These are phyloP conservation scores for Purshia tridentata DNA, from an alignment of 306 rosid genomes.

Conservation along the genomic window DNA sequence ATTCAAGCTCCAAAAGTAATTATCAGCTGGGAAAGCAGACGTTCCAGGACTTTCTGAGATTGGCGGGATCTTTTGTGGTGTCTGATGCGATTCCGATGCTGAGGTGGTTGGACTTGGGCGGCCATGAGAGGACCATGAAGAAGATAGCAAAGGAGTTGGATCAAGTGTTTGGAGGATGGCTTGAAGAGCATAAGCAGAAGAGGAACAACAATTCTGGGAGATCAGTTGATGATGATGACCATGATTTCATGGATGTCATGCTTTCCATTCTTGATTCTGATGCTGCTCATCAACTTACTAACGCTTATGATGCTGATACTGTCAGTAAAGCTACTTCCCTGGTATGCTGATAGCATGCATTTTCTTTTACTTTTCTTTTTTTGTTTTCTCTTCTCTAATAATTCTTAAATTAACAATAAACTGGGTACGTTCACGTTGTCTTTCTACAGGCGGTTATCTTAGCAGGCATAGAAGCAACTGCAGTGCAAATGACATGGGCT, in stretches of 20 bases:
- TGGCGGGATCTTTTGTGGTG: constrained; percentile 8
- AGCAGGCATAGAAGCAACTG: constrained; percentile 8
- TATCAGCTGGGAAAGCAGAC: not conserved
- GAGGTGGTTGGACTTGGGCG: constrained; percentile 28
- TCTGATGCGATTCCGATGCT: constrained; percentile 20
- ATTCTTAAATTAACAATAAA: too few species aligned
- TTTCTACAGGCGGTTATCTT: constrained; percentile 9
- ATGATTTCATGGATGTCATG: constrained; percentile 25
- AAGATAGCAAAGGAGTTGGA: constrained; percentile 10
- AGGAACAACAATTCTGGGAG: not conserved
- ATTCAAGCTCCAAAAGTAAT: not conserved
- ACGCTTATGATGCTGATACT: constrained; percentile 16
- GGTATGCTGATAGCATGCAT: constrained; percentile 3
- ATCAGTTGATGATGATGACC: not conserved
- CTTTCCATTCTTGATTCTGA: constrained; percentile 10
- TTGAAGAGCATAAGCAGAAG: constrained; percentile 28
- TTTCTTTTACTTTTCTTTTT: not conserved
- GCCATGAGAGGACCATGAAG: constrained; percentile 17
- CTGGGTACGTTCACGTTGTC: not conserved
- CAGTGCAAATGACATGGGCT: constrained; percentile 17
- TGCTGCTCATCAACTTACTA: not conserved
- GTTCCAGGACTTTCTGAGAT: not conserved
- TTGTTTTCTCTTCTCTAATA: not conserved
- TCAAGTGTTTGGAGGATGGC: constrained; percentile 8
- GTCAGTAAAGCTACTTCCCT: constrained; percentile 20